phyloP scores from a whole-genome alignment of 768 basidiomycete species.

The Leccinellum rugosiceps region DNA sequence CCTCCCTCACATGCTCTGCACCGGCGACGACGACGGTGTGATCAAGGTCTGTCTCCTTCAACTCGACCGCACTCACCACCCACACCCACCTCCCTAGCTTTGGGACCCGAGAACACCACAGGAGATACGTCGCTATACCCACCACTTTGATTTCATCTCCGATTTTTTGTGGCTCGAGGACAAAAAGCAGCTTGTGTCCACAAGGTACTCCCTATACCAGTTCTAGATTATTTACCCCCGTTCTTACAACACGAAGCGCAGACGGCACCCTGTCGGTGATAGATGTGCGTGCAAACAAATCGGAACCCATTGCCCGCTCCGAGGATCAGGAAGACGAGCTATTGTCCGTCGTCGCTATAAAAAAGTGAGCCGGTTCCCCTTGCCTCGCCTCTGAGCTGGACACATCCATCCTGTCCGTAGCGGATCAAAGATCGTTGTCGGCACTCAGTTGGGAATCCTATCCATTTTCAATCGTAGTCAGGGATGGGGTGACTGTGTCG shows the following conservation, averaged over 20 bases:
- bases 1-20: conserved; percentile 68
- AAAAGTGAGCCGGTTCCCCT: conserved; percentile 48
- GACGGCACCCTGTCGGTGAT: conserved; percentile 93
- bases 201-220: conserved; percentile 54
- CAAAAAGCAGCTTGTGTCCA: conserved; percentile 81
- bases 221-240: neutral
- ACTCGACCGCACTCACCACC: neutral
- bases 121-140: conserved; percentile 63
- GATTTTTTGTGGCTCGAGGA: conserved; percentile 86
- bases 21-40: conserved; percentile 92
- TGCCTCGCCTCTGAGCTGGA: neutral
- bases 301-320: conserved; percentile 76
- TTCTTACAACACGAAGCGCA: conserved; percentile 49
- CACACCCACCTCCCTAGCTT: conserved; percentile 46
- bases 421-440: conserved; percentile 79
- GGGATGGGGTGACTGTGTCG: conserved; percentile 92
- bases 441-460: conserved; percentile 85
- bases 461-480: conserved; percentile 85
- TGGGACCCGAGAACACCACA: conserved; percentile 83
- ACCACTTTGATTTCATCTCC: conserved; percentile 94
- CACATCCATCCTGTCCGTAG: conserved; percentile 33
- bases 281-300: conserved; percentile 81
- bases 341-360: conserved; percentile 81
- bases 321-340: conserved; percentile 97
- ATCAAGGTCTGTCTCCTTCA: conserved; percentile 62